Base-by-base conservation (phyloP, 2,329 filamentous ascomycete species). In the Dryadomyces quercus-mongolicae region DNA sequence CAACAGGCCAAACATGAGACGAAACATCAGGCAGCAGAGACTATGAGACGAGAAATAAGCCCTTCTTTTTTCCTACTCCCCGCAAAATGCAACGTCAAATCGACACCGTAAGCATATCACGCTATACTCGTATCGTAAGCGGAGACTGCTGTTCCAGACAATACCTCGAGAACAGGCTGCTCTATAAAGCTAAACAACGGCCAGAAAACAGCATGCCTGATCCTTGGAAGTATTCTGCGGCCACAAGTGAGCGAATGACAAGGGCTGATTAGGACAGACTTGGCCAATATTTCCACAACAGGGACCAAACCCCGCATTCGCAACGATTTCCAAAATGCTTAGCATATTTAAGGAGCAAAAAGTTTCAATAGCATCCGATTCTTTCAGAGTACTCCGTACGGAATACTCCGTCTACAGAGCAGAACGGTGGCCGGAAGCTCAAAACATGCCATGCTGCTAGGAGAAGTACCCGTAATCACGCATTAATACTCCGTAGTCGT, bases 11-110 rank as follows among this genome's bases (percentile, higher is more conserved):
- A 22, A 46, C 51, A 52, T 45, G 42, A 38, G 51, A 52, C 20
- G 51, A 52, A 22, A 52, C 42, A 46, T 36, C 25, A 40, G 21
- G 25, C 51, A 21, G 22, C 43, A 46, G 18, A 45, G 42, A 52
- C 42, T 42, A 46, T 18, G 38, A 36, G 51, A 46, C 51, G 51
- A 46, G 21, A 52, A 52, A 36, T 16, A 36, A 45, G 20, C 40
- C 31, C 13, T 52, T 44, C 15, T 31, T 34, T 22, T 13, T 22
- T 38, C 40, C 25, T 21, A 9, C 25, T 46, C 51, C 51, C 51
- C 51, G 51, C 51, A 52, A 52, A 52, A 46, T 52, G 40, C 18
- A 52, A 52, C 51, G 34, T 22, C 42, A 18, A 16, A 45, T 20
- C n/a, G n/a, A n/a, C n/a, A n/a, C n/a, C n/a, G n/a, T n/a, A n/a